Conservation (phyloP, 2,329 filamentous ascomycete species). For the Coniochaeta pulveracea region DNA sequence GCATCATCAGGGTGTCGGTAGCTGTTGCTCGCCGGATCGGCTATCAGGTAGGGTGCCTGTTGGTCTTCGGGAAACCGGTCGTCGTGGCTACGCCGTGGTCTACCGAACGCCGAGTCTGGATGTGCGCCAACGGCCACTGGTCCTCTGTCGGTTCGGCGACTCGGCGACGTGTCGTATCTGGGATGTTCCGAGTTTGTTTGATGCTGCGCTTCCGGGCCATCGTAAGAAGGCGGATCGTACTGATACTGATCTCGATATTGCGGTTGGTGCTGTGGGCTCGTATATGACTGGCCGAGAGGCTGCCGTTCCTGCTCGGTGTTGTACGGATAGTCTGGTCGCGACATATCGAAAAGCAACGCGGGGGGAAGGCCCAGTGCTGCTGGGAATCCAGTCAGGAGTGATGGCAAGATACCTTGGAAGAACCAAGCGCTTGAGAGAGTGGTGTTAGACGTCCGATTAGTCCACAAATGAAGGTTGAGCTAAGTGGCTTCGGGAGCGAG, state of each 20-base stretch:
- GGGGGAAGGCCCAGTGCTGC: too few species aligned
- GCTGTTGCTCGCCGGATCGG: slow-evolving; percentile 11
- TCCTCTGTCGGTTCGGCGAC: not conserved
- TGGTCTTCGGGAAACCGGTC: slow-evolving; percentile 8
- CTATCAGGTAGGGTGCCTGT: slow-evolving; percentile 11
- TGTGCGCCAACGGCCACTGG: slow-evolving; percentile 10
- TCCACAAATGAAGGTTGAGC: too few species aligned
- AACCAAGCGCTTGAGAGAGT: too few species aligned
- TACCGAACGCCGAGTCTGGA: slow-evolving; percentile 25
- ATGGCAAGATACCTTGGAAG: too few species aligned
- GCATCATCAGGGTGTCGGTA: slow-evolving; percentile 12
- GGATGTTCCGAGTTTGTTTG: too few species aligned
- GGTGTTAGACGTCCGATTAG: too few species aligned
- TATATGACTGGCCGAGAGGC: slow-evolving; percentile 1
- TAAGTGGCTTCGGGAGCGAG: too few species aligned
- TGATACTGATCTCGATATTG: not conserved
- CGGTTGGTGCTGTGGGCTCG: not conserved
- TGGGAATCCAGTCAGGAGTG: too few species aligned
- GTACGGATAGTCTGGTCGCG: not conserved
- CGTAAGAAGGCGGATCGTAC: not conserved
- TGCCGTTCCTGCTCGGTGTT: not conserved
- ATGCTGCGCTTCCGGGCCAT: too few species aligned
- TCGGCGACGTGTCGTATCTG: slow-evolving; percentile 1
- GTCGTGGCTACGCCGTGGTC: slow-evolving; percentile 19
- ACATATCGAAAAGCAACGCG: not conserved